Evolutionary conservation across 306 rosid species (phyloP).

Genomic region (Inga oerstediana): DNA sequence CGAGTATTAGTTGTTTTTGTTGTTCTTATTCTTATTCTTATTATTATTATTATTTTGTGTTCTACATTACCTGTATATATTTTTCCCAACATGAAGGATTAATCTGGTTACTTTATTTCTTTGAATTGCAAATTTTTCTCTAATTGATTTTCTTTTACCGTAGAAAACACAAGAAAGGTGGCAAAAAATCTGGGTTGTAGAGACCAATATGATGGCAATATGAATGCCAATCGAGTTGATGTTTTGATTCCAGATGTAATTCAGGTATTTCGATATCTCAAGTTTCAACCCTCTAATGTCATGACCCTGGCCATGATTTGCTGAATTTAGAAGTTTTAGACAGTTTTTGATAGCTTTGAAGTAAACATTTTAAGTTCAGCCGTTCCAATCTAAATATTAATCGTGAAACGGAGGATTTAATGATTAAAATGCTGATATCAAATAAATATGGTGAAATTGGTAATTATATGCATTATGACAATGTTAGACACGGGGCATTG

Average conservation of each 20-base stretch:
- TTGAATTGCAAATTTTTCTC: constrained; percentile 19
- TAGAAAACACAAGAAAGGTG: constrained; percentile 90
- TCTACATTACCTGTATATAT: not conserved
- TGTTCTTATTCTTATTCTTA: not conserved
- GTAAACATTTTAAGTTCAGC: not conserved
- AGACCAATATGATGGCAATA: constrained; percentile 43
- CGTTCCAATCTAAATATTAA: constrained; percentile 14
- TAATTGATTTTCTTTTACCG: constrained; percentile 26
- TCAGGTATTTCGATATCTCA: constrained; percentile 61
- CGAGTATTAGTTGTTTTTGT: not conserved
- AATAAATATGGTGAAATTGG: constrained; percentile 16
- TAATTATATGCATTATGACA: constrained; percentile 12
- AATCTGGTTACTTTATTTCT: constrained; percentile 26
- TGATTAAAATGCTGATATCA: constrained; percentile 4
- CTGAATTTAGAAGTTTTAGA: constrained; percentile 8
- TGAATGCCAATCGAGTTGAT: constrained; percentile 59
- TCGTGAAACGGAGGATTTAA: not conserved
- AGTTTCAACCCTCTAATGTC: constrained; percentile 1
- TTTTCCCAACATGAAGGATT: not conserved
- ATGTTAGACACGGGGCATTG: constrained; percentile 8
- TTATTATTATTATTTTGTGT: not conserved
- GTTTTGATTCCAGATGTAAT: constrained; percentile 91
- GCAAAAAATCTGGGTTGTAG: constrained; percentile 91
- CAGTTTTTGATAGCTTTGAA: not conserved
- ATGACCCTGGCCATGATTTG: not conserved